These are phyloP conservation scores for Linnemannia elongata DNA, from an alignment of 192 early-diverging fungal genomes.

Conservation along the genomic window DNA sequence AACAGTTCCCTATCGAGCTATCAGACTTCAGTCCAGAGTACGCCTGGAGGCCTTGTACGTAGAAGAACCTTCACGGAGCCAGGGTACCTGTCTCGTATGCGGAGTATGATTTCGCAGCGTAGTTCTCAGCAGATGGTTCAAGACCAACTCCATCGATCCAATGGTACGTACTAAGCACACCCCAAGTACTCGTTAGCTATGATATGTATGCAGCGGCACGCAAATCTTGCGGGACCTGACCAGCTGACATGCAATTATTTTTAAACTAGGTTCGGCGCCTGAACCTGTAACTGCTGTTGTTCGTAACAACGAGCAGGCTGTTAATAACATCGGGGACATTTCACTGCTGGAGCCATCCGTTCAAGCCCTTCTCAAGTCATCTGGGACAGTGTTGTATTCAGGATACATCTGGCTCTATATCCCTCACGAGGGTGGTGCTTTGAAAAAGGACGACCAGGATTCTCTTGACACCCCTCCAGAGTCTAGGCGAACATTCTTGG, in stretches of 20 bases:
- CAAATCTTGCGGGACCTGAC: not conserved
- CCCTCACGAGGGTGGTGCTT: not conserved
- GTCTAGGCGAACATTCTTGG: not conserved
- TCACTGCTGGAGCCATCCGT: not conserved
- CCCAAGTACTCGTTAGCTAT: not conserved
- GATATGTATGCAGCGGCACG: not conserved
- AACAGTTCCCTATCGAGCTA: slow-evolving; percentile 5
- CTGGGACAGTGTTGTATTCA: slow-evolving; percentile 14
- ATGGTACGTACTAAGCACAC: not conserved
- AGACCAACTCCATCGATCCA: slow-evolving; percentile 13
- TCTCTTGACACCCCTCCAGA: not conserved
- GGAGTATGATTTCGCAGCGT: slow-evolving; percentile 10
- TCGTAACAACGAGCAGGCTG: not conserved
- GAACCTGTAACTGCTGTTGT: not conserved
- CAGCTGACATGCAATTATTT: not conserved
- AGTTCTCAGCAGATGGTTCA: slow-evolving; percentile 8
- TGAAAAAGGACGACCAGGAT: not conserved
- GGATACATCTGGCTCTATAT: slow-evolving; percentile 52
- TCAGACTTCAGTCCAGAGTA: not conserved
- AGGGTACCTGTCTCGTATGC: not conserved
- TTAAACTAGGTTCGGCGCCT: not conserved
- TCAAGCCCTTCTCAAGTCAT: not conserved
- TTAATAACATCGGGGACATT: not conserved
- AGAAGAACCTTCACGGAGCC: slow-evolving; percentile 14
- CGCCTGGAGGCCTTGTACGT: not conserved